phyloP scores from a whole-genome alignment of 2,329 filamentous ascomycete species.

The Trichoderma sp. region DNA sequence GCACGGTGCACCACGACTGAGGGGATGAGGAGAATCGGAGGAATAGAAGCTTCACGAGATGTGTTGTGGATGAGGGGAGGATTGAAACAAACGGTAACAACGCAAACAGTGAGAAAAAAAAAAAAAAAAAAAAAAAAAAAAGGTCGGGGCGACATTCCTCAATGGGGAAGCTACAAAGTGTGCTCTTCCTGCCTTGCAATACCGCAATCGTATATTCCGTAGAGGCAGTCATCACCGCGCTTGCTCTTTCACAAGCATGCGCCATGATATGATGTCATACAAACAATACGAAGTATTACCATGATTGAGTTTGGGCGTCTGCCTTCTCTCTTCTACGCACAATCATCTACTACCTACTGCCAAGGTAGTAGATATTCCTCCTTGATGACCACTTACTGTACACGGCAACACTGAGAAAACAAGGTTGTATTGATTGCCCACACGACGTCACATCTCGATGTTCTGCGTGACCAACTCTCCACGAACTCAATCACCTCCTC shows the following conservation, averaged over 20 bases:
- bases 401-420: neutral
- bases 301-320: neutral
- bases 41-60: neutral
- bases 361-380: neutral
- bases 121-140: neutral
- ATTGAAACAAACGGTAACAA: neutral
- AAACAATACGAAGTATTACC: neutral
- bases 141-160: neutral
- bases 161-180: slow-evolving; percentile 3
- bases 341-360: neutral
- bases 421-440: neutral
- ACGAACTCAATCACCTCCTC: neutral
- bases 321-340: neutral
- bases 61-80: neutral
- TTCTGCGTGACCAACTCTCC: neutral
- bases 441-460: neutral
- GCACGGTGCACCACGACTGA: neutral
- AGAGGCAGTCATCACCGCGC: neutral
- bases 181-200: neutral
- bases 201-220: neutral
- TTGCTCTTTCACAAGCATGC: neutral
- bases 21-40: neutral
- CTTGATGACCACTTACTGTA: neutral
- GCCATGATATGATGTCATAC: neutral
- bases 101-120: too few relatives aligned